These are phyloP conservation scores for Herpotrichia juniperi DNA, from an alignment of 2,329 filamentous ascomycete genomes.

Conservation along the genomic window DNA sequence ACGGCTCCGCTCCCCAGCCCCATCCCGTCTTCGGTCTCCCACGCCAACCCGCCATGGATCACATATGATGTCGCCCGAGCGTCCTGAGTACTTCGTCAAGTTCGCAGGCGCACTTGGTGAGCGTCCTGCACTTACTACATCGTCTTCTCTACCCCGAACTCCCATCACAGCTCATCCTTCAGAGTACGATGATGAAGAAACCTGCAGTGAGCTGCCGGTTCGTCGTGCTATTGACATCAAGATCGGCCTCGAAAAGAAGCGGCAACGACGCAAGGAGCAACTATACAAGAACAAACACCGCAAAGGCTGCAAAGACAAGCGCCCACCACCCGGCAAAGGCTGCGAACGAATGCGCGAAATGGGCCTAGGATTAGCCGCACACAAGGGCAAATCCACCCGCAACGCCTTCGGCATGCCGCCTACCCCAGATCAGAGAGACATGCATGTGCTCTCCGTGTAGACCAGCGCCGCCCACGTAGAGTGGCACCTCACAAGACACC, in stretches of 20 bases:
- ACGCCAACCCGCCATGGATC: constrained; percentile 63
- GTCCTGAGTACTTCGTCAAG: constrained; percentile 48
- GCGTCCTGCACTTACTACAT: constrained; percentile 73
- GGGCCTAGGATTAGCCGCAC: constrained; percentile 86
- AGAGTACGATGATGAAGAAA: constrained; percentile 48
- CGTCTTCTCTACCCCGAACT: constrained; percentile 85
- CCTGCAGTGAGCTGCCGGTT: constrained; percentile 64
- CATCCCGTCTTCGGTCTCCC: constrained; percentile 65
- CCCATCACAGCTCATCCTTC: constrained; percentile 57
- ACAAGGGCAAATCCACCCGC: constrained; percentile 56
- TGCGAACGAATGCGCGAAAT: constrained; percentile 93
- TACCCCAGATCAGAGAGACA: constrained; percentile 39
- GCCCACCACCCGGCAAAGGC: constrained; percentile 80
- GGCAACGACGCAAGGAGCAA: constrained; percentile 91
- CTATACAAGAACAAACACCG: constrained; percentile 88
- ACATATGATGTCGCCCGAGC: constrained; percentile 41
- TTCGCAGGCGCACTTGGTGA: constrained; percentile 62
- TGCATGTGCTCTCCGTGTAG: constrained; percentile 53
- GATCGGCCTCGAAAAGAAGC: constrained; percentile 85
- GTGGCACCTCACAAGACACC: constrained; percentile 39
- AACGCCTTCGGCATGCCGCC: constrained; percentile 33
- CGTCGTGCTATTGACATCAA: constrained; percentile 98
- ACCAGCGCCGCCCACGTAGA: constrained; percentile 43
- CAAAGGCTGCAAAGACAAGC: constrained; percentile 74
- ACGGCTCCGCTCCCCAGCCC: constrained; percentile 56